phyloP scores from a whole-genome alignment of 805 yeast species.

The Teunomyces tritomae region DNA sequence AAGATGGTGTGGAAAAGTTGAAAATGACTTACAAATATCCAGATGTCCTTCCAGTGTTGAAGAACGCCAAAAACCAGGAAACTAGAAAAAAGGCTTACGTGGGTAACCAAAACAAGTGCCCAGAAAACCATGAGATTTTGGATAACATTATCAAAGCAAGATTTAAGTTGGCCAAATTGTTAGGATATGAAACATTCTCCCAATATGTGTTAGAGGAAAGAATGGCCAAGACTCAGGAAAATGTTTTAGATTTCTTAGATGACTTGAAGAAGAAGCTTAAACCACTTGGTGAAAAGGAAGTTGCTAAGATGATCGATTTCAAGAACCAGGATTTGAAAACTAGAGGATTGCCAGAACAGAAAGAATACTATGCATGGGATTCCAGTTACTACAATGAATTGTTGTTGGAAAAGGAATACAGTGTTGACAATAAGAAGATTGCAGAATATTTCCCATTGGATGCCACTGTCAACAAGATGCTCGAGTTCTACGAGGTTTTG shows the following conservation, averaged over 20 bases:
- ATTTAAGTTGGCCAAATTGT: conserved; percentile 54
- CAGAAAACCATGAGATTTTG: conserved; percentile 61
- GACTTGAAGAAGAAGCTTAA: conserved; percentile 59
- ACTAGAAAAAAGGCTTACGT: conserved; percentile 66
- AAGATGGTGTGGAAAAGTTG: conserved; percentile 38
- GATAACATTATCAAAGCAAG: conserved; percentile 60
- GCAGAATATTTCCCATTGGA: conserved; percentile 78
- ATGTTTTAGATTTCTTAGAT: conserved; percentile 57
- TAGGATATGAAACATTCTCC: conserved; percentile 70
- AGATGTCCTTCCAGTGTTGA: conserved; percentile 73
- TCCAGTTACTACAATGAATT: conserved; percentile 62
- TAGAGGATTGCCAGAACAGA: conserved; percentile 42
- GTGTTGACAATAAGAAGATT: conserved; percentile 69
- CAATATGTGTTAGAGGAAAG: conserved; percentile 71
- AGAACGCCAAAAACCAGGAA: conserved; percentile 59
- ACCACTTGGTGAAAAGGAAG: conserved; percentile 59
- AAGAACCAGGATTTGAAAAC: conserved; percentile 52
- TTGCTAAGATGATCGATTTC: conserved; percentile 44
- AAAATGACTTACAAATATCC: conserved; percentile 83
- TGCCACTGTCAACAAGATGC: conserved; percentile 65
- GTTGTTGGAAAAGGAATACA: conserved; percentile 63
- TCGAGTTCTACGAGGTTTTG: conserved; percentile 64
- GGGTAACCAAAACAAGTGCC: conserved; percentile 67
- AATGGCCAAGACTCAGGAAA: conserved; percentile 71
- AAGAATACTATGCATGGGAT: conserved; percentile 65